Evolutionary conservation across 2,329 filamentous ascomycete species (phyloP), one percentile per base, ranked within the genome.

Genomic region (Lasiodiplodia citricola): DNA sequence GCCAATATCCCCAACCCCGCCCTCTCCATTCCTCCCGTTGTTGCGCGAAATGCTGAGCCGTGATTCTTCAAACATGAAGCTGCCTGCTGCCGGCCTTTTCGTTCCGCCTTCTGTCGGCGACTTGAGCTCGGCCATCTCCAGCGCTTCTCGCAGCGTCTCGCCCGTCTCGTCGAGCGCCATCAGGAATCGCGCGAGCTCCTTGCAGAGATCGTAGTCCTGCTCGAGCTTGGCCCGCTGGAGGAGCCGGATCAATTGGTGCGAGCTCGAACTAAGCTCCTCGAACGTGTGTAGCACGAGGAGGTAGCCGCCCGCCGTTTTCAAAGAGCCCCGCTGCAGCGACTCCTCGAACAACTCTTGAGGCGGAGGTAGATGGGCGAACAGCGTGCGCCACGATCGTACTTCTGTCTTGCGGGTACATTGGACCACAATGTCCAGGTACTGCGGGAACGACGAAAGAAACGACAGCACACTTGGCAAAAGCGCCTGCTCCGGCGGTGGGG

Each of bases 341-440:
- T 97, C 93, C 78, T 99, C 95, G 74, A 99, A 99, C 0, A 99
- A 86, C 73, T 96, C 92, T 74, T 94, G 91, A 4, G 95, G 93
- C 0, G 95, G 93, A 0, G 96, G 96, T 0, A 99, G 85, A 75
- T 97, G 94, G 4, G 90, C 89, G 79, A 99, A 99, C 1, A 99
- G 85, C 0, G 96, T 97, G 70, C 92, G 90, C 96, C 96, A 99
- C 68, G 93, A 97, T 50, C 95, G 90, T 8, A 97, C 90, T 77
- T 99, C 96, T 0, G 96, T 99, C 81, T 99, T 99, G 67, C 96
- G 91, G 1, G 96, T 97, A 81, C 96, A 99, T 80, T 97, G 96
- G 23, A 99, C 91, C 28, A 99, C 91, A 69, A 98, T 96, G 75
- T 98, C 95, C 18, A 98, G 89, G 76, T 97, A 99, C 69, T 93